Conservation (phyloP, 306 rosid genomes). For the Trifolium pratense region DNA sequence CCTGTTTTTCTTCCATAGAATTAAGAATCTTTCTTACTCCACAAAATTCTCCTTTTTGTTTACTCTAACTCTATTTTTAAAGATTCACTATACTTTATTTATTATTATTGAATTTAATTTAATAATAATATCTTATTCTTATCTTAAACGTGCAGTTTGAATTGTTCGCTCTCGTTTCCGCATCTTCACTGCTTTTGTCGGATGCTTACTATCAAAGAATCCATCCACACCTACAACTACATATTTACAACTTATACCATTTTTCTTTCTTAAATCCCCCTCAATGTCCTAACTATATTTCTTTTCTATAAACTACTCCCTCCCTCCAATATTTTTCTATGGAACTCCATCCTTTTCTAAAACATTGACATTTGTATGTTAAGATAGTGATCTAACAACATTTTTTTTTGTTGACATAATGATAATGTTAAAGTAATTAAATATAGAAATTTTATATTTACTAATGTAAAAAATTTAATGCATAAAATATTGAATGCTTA, state of each 20-base stretch:
- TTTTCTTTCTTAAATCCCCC: background rate
- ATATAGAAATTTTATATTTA: too few relatives aligned
- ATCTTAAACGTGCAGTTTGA: conserved; percentile 53
- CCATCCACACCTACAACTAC: conserved; percentile 31
- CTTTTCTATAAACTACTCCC: too few relatives aligned
- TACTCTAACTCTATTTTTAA: background rate
- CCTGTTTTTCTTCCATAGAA: conserved; percentile 57
- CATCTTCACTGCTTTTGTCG: conserved; percentile 73
- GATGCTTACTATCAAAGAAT: conserved; percentile 69
- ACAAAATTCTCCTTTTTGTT: conserved; percentile 38
- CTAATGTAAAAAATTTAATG: too few relatives aligned
- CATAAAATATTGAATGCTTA: too few relatives aligned
- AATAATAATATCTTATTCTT: conserved; percentile 44
- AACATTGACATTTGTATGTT: too few relatives aligned
- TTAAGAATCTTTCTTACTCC: conserved; percentile 64
- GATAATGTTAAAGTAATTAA: too few relatives aligned
- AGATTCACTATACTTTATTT: conserved; percentile 47
- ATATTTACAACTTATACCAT: background rate
- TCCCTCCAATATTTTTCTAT: too few relatives aligned
- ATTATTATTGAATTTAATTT: conserved; percentile 12
- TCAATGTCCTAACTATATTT: too few relatives aligned
- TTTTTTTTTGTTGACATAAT: too few relatives aligned
- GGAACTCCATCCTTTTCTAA: too few relatives aligned
- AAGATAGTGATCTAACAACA: too few relatives aligned
- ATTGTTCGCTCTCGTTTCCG: conserved; percentile 64